Base-by-base conservation (phyloP, 805 yeast species). In the Ogataea paraovalis region DNA sequence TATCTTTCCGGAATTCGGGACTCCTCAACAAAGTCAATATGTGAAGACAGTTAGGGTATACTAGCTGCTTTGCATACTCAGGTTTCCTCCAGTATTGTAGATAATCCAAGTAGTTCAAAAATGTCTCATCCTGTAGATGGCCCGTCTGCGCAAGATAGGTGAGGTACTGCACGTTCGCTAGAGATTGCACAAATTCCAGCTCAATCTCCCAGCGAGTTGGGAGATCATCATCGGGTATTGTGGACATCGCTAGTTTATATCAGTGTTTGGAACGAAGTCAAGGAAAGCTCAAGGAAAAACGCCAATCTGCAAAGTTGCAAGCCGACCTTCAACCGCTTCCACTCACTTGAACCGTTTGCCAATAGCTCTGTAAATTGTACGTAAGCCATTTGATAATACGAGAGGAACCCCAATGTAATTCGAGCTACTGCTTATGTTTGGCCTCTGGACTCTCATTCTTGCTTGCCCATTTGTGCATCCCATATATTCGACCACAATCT, bases 111-210 rank as follows among this genome's bases (percentile, higher is more conserved):
- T 92, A 92, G 50, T 80, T 79, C 28, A 89, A 70, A 56, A 92
- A 91, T 44, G 77, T 76, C 25, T 76, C 81, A 58, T 86, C 84
- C 56, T 85, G 83, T 12, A 91, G 71, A 60, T 82, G 82, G 48
- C 83, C 82, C 55, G 83, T 86, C 65, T 91, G 97, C 2, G 97
- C 96, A 22, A 92, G 72, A 59, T 81, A 90, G 54, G 88, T 83
- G 47, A 92, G 74, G 61, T 91, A 92, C 64, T 85, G 96, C 40
- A 92, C 82, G 65, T 92, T 94, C 2, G 96, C 88, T 30, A 92
- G 73, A 14, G 96, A 84, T 67, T 92, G 98, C 3, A 92, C 95
- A 67, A 92, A 92, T 78, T 86, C 97, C n/a, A 87, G 73, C 57
- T 87, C 96, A 20, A 87, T 80, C 59, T 87, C 96, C 88, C 92